Evolutionary conservation across 805 yeast species (phyloP).

Genomic region (Candida parachauliodes): DNA sequence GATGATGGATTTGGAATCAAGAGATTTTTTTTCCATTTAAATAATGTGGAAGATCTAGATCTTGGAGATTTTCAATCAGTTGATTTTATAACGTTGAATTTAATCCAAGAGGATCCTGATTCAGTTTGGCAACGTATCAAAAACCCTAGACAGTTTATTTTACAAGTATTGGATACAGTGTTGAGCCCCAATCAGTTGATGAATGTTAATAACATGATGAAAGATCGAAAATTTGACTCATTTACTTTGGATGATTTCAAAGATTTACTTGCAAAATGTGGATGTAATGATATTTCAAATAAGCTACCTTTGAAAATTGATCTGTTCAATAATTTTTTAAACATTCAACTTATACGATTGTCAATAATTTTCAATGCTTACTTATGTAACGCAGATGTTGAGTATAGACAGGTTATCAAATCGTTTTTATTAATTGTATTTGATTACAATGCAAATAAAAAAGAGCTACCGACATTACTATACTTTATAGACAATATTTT

Average conservation of each 20-base stretch:
- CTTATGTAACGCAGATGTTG: neutral
- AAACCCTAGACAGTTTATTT: neutral
- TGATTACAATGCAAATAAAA: constrained; percentile 27
- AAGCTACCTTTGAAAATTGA: constrained; percentile 16
- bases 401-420: neutral
- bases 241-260: neutral
- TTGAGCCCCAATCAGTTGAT: constrained; percentile 4
- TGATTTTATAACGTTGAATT: neutral
- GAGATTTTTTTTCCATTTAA: constrained; percentile 23
- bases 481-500: constrained; percentile 18
- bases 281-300: neutral
- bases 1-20: constrained; percentile 9
- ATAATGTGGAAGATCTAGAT: constrained; percentile 1
- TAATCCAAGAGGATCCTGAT: neutral
- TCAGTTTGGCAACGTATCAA: neutral
- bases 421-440: constrained; percentile 15
- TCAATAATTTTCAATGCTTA: constrained; percentile 16
- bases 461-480: constrained; percentile 12
- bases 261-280: neutral
- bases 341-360: constrained; percentile 15
- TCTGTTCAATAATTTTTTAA: constrained; percentile 17
- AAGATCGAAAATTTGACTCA: neutral
- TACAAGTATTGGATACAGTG: constrained; percentile 1
- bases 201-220: constrained; percentile 5
- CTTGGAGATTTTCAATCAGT: neutral